Percentiles rank a stretch among this genome's conserved stretches.
phyloP scores from a whole-genome alignment of 768 basidiomycete species.

The Boletellus sp. region DNA sequence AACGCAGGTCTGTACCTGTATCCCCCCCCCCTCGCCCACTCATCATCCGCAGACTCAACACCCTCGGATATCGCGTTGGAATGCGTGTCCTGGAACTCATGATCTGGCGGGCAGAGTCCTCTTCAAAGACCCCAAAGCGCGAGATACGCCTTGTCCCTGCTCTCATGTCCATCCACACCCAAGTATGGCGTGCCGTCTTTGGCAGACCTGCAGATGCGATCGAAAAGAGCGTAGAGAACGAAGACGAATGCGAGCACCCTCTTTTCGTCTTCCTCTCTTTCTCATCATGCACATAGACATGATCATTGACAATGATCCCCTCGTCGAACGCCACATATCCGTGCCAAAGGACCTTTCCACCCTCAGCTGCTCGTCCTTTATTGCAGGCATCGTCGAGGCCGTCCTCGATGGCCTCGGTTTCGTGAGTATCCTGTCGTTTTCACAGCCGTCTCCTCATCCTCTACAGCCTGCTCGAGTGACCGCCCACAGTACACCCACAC shows the following conservation, averaged over 20 bases:
- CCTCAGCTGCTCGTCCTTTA: constrained; percentile 95
- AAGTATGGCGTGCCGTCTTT: constrained; percentile 93
- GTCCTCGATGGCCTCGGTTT: constrained; percentile 92
- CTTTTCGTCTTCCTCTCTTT: background rate
- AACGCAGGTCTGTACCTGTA: constrained; percentile 65
- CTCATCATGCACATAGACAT: constrained; percentile 58
- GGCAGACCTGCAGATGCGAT: constrained; percentile 92
- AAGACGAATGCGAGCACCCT: constrained; percentile 79
- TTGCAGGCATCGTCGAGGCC: constrained; percentile 96
- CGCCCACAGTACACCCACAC: constrained; percentile 86
- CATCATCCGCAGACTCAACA: constrained; percentile 63
- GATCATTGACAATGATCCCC: constrained; percentile 96
- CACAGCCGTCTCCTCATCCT: constrained; percentile 8
- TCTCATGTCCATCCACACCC: constrained; percentile 91
- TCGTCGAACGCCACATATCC: constrained; percentile 86
- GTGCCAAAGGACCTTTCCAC: constrained; percentile 93
- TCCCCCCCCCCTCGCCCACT: background rate
- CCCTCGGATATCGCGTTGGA: constrained; percentile 90
- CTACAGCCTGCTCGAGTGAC: constrained; percentile 92
- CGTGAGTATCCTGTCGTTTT: constrained; percentile 48
- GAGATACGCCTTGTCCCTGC: constrained; percentile 88
- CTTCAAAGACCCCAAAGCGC: constrained; percentile 86
- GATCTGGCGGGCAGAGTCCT: constrained; percentile 72
- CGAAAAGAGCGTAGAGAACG: constrained; percentile 93
- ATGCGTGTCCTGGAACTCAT: constrained; percentile 82